Evolutionary conservation across 306 rosid species (phyloP), one percentile per base, ranked within the genome.

Genomic region (Cyamopsis tetragonoloba): DNA sequence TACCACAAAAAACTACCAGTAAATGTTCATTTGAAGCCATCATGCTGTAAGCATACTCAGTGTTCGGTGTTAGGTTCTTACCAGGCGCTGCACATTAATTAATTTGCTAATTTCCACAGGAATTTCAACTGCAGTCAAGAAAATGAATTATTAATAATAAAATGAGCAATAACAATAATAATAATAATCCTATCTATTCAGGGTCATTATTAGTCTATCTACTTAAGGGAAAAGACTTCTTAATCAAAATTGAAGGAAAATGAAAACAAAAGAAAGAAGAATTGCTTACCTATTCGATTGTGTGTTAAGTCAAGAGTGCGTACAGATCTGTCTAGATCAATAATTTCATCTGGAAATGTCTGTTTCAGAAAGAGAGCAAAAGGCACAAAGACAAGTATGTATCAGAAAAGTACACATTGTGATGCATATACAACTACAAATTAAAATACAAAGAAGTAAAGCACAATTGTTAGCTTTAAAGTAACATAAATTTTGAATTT

Each of bases 291-390:
- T 57, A 93, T 90, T 72, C 86, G 89, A 79, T 93, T 90, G 71
- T 82, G 85, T 0, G 91, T 90, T 47, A 93, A 66, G 76, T 93
- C 99, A 66, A 93, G 91, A 44, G 97, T 85, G 30, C 92, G 91
- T n/a, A 90, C 91, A 8, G 90, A 79, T 79, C 86, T 82, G 51
- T 86, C 97, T 71, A 90, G 62, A 41, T 82, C 87, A 58, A 90
- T 79, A 82, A 93, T 81, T 79, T 83, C 99, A 67, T 66, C 88
- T 0, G 99, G 97, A 82, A 93, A 93, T 14, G 90, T 44, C 99
- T 90, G 72, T 73, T 70, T 55, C 39, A 55, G 23, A 32, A 66
- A 6, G 68, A 73, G 8, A 59, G 27, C 3, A 31, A 24, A 61
- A 55, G 38, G 23, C 6, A 68, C 28, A 42, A 58, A 23, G 24